A percentile compares a stretch with the other conserved stretches of the same genome.
phyloP scores from a whole-genome alignment of 1,139 yeast species.

The Taphrina populina region DNA sequence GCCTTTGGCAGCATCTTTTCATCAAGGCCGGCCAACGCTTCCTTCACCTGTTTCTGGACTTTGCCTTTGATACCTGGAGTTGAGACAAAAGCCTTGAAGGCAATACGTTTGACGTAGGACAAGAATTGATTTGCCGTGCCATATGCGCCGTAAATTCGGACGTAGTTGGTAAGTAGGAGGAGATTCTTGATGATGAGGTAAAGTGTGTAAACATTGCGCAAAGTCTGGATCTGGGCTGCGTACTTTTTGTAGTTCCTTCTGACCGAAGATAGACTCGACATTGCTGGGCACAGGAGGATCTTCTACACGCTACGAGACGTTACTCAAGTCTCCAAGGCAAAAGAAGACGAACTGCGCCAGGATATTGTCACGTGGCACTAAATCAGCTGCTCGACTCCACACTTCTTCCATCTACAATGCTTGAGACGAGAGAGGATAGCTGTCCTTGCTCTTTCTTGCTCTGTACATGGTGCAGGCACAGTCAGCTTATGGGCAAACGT shows the following conservation, averaged over 20 bases:
- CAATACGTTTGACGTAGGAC: constrained; percentile 7
- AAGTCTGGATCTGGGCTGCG: constrained; percentile 8
- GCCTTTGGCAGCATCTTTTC: constrained; percentile 42
- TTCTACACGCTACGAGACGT: no score
- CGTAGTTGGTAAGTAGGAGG: constrained; percentile 1
- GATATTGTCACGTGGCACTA: no score
- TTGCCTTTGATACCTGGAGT: constrained; percentile 57
- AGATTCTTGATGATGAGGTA: constrained; percentile 15
- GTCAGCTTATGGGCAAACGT: no score
- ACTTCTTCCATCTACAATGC: no score
- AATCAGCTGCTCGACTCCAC: no score
- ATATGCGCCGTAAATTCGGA: constrained; percentile 16
- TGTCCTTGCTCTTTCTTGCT: no score
- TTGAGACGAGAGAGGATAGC: no score
- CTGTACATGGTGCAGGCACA: no score
- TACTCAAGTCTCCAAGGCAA: no score
- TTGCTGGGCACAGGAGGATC: no score
- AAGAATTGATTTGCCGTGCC: constrained; percentile 13
- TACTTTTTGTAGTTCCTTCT: constrained; percentile 12
- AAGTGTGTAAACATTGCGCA: constrained; percentile 15
- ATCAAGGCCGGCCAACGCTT: constrained; percentile 55
- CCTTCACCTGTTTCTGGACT: constrained; percentile 60
- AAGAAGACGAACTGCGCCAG: no score
- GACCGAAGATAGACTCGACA: neutral
- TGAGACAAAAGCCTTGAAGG: constrained; percentile 32